Conservation (phyloP, 805 yeast genomes). For the Wickerhamomyces rabaulensis region DNA sequence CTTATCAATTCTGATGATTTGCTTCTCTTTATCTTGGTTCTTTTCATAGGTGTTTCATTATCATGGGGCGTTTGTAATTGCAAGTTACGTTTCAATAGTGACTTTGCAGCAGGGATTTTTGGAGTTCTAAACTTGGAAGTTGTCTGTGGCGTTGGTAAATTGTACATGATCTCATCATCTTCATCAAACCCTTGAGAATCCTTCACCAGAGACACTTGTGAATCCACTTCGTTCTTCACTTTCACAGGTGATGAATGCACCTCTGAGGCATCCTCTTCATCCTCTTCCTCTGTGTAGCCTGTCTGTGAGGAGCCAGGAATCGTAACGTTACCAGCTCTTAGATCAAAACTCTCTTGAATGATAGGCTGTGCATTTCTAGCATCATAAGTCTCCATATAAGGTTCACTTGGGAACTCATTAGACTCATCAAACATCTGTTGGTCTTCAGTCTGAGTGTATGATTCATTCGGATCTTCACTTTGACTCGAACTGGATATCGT, state of each 20-base stretch:
- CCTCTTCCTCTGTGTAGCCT: not conserved
- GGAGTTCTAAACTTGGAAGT: not conserved
- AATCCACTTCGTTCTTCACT: conserved; percentile 4
- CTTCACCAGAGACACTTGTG: not conserved
- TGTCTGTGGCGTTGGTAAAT: conserved; percentile 13
- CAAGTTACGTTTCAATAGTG: not conserved
- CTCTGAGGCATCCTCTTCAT: not conserved
- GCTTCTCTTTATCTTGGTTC: conserved; percentile 3
- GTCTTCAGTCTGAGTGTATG: conserved; percentile 3
- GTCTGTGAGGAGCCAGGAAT: conserved; percentile 2
- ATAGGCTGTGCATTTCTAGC: conserved; percentile 4
- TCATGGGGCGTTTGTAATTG: conserved; percentile 15
- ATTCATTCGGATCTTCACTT: conserved; percentile 3
- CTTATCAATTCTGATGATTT: not conserved
- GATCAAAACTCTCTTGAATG: conserved; percentile 12
- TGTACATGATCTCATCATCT: not conserved
- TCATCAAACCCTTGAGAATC: conserved; percentile 9
- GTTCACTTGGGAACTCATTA: conserved; percentile 2
- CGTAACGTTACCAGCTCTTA: conserved; percentile 9
- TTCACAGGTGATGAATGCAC: conserved; percentile 7
- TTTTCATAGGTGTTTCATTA: conserved; percentile 15
- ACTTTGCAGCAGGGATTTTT: not conserved
- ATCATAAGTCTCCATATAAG: conserved; percentile 5
- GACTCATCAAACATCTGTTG: not conserved
- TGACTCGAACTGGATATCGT: not conserved